A percentile compares a stretch with the other conserved stretches of the same genome.
Evolutionary conservation across 306 rosid genomes (phyloP).

Genomic region (Fragaria vesca): DNA sequence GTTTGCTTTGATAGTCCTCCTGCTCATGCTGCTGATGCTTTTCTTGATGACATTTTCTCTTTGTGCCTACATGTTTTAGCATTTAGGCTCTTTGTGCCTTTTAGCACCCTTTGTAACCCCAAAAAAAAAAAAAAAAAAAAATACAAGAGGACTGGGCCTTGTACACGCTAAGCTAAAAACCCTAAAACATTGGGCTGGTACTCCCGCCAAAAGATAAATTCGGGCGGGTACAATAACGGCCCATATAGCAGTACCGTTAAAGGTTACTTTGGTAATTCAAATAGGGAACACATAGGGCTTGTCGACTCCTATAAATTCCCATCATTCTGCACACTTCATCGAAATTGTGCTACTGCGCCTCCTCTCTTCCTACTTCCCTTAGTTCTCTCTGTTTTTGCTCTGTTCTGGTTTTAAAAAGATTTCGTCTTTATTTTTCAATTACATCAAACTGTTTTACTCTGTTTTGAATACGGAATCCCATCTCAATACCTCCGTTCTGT

Average conservation of each 20-base stretch:
- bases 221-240: background rate
- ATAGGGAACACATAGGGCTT: background rate
- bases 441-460: background rate
- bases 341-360: background rate
- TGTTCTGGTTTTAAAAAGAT: background rate
- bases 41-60: no score
- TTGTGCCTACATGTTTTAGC: no score
- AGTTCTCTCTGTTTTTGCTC: background rate
- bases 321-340: background rate
- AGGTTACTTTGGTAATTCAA: background rate
- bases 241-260: background rate
- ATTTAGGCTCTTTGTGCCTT: no score
- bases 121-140: no score
- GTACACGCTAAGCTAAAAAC: background rate
- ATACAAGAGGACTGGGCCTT: background rate
- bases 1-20: no score
- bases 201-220: background rate
- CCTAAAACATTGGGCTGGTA: background rate
- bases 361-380: background rate
- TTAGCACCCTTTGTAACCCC: no score
- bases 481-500: constrained; percentile 33
- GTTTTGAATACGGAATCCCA: no score
- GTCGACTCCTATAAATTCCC: background rate
- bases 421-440: background rate
- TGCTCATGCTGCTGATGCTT: no score